Evolutionary conservation across 306 rosid genomes (phyloP), one percentile per base, ranked within the genome.

Genomic region (Senna siamea): DNA sequence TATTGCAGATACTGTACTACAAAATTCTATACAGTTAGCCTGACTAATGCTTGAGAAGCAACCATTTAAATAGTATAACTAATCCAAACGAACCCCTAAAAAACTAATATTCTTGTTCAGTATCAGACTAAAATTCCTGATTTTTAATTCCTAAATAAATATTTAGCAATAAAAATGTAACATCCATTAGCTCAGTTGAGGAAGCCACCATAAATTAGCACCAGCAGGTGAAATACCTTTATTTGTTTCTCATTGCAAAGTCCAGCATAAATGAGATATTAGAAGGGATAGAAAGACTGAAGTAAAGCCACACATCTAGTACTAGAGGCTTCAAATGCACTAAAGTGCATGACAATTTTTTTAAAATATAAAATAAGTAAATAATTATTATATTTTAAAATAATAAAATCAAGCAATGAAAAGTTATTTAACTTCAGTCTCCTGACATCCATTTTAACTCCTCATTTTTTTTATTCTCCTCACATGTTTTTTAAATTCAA

Each of bases 161-260:
- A 40, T 59, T 12, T 10, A 19, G 53, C 22, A 65, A 70, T 44
- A 59, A 60, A 60, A 9, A 22, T 69, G 32, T 58, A 15, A 46
- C 13, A 59, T 30, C 60, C 32, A 50, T 46, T n/a, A 60, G 18
- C 54, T 28, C 37, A 40, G 46, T 30, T 23, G 32, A 30, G 63
- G 26, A 69, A 72, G 69, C 54, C 34, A 17, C 53, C 48, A 37
- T 23, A 26, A 19, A 44, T 54, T 13, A 60, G 47, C 35, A 70
- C 32, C 81, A 64, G 47, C 52, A 34, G 17, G 22, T 73, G 69
- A 69, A 46, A 19, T 26, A 4, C 30, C 46, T 18, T 15, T 18
- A 15, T 64, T 32, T 15, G n/a, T 50, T 50, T 66, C 6, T 17
- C 41, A 74, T 5, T 35, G 59, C 77, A 55, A 38, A 60, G 10